Percentiles rank a stretch among this genome's conserved stretches.
Conservation (phyloP, 2,329 filamentous ascomycete genomes). For the Beauveria medogensis region DNA sequence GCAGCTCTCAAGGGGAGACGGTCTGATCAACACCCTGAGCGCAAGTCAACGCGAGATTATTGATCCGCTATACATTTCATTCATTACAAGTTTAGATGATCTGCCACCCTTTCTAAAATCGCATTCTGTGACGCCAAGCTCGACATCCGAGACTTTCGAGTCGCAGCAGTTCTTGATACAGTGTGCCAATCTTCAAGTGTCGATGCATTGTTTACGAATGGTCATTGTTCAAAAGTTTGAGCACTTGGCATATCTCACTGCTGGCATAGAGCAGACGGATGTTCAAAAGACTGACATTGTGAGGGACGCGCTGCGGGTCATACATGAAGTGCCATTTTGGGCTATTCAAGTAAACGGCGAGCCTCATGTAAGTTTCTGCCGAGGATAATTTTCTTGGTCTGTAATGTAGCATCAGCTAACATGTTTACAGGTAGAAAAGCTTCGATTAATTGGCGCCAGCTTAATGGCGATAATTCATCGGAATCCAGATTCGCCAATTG, state of each 20-base stretch:
- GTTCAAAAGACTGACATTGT: conserved; percentile 35
- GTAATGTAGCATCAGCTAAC: background rate
- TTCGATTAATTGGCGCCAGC: conserved; percentile 30
- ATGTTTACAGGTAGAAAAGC: conserved; percentile 28
- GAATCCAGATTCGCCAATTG: conserved; percentile 28
- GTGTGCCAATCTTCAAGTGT: conserved; percentile 32
- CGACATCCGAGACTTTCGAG: conserved; percentile 15
- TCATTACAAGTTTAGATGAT: conserved; percentile 33
- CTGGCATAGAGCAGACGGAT: conserved; percentile 24
- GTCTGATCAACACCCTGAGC: conserved; percentile 11
- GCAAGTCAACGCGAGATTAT: conserved; percentile 24
- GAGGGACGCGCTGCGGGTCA: conserved; percentile 31
- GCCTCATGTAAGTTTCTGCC: conserved; percentile 25
- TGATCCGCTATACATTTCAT: conserved; percentile 29
- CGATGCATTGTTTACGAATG: conserved; percentile 33
- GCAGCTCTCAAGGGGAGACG: background rate
- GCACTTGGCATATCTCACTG: conserved; percentile 23
- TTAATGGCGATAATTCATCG: conserved; percentile 31
- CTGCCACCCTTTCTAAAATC: conserved; percentile 29
- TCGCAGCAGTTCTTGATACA: conserved; percentile 30
- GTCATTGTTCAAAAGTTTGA: conserved; percentile 30
- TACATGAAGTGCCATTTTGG: conserved; percentile 35
- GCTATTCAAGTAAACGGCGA: conserved; percentile 32
- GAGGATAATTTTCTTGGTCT: fast-evolving
- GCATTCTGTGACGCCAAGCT: conserved; percentile 17